Evolutionary conservation across 495 filamentous ascomycete genomes (phyloP).

Genomic region (Xylaria scruposa): DNA sequence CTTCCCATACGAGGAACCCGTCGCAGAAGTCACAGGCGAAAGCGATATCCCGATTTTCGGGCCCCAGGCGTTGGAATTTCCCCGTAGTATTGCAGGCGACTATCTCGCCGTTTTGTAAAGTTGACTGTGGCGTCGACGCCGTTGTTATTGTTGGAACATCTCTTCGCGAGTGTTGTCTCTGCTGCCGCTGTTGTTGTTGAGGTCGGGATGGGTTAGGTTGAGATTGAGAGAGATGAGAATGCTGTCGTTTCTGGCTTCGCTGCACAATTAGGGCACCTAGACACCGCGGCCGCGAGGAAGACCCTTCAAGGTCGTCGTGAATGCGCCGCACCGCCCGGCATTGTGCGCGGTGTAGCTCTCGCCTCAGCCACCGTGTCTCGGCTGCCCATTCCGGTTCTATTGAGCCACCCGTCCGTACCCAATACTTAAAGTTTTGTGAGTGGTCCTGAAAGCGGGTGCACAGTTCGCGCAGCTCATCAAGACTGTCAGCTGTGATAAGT

Average conservation of each 20-base stretch:
- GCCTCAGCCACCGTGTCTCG: conserved; percentile 47
- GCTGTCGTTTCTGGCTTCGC: conserved; percentile 41
- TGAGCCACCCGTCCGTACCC: conserved; percentile 51
- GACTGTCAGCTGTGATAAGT: conserved; percentile 45
- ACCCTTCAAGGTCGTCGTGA: conserved; percentile 44
- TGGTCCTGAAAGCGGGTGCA: conserved; percentile 47
- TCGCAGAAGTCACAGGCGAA: conserved; percentile 60
- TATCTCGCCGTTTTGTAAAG: conserved; percentile 15
- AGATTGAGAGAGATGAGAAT: not conserved
- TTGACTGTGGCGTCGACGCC: not conserved
- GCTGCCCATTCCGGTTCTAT: conserved; percentile 53
- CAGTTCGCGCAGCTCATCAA: conserved; percentile 50
- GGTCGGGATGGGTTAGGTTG: not conserved
- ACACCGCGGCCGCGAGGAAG: conserved; percentile 40
- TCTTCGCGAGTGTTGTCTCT: conserved; percentile 16
- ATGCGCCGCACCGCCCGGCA: conserved; percentile 55
- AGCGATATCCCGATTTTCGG: conserved; percentile 44
- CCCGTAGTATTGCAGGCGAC: conserved; percentile 29
- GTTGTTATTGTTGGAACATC: not conserved
- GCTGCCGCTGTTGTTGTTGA: not conserved
- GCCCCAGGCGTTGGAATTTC: conserved; percentile 46
- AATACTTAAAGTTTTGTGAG: conserved; percentile 50
- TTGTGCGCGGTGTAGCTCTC: conserved; percentile 54
- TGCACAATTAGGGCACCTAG: conserved; percentile 54
- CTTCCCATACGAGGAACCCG: conserved; percentile 55